Evolutionary conservation across 805 yeast species (phyloP), one percentile per base, ranked within the genome.

Genomic region (Pichia kluyveri): DNA sequence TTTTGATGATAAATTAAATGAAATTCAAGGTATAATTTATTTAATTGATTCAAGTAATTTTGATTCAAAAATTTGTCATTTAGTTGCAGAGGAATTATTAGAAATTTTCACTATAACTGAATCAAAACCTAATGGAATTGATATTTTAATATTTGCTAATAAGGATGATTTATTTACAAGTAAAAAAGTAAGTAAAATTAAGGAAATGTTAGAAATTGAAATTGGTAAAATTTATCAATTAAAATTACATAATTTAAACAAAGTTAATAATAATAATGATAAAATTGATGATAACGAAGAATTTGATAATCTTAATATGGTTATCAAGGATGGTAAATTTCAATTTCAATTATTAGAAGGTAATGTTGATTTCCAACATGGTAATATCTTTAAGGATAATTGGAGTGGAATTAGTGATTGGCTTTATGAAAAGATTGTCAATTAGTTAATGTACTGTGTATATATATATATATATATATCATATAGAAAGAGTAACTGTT

Each of bases 161-260:
- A 91, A 91, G 63, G 75, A 77, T 45, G 98, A 93, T 57, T 74
- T 82, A 38, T 93, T 93, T 68, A 86, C 88, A 51, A 77, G 95
- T 15, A 76, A 87, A 56, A 91, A 93, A 19, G 71, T 80, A 10
- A 57, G 66, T 44, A 80, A 83, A 58, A 76, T 90, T 45, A 73
- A 69, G 54, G 70, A 71, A 27, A 62, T 79, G 39, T 63, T 91
- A 47, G 91, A 84, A 58, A 52, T 60, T 7, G 95, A 85, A 60
- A 73, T 89, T 54, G 75, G 77, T 41, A 71, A 72, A 42, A 67
- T 80, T 42, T 71, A 83, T 58, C 68, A 63, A 52, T 69, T 76
- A 53, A 74, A 68, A 55, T 67, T 73, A 51, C 70, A 70, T 39
- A 69, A 71, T 26, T 65, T 70, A 44, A 67, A 70, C 19, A 68